These are phyloP conservation scores for Rugosomyces carneus DNA, from an alignment of 1,284 basidiomycete species.

Conservation along the genomic window DNA sequence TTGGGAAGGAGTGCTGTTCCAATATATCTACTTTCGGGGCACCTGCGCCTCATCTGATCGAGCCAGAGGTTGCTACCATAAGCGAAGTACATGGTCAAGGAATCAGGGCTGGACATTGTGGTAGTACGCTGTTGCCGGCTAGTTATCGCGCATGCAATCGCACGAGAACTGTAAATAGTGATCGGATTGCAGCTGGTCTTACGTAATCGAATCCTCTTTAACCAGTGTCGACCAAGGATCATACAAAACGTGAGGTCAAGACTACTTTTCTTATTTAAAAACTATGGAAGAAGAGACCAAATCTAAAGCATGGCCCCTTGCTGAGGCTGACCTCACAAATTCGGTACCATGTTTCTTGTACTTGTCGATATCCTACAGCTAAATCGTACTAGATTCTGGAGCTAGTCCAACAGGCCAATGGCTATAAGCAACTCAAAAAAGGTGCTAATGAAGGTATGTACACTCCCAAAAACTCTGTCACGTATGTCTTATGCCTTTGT, in stretches of 20 bases:
- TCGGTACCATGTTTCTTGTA: constrained; percentile 51
- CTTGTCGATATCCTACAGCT: background rate
- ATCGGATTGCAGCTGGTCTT: background rate
- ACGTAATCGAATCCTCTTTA: constrained; percentile 9
- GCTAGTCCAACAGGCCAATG: constrained; percentile 81
- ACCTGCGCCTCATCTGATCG: constrained; percentile 38
- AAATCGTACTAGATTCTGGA: constrained; percentile 69
- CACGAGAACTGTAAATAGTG: background rate
- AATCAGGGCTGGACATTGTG: background rate
- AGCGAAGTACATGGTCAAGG: background rate
- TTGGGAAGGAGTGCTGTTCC: constrained; percentile 32
- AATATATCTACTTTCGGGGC: constrained; percentile 34
- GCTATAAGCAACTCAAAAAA: constrained; percentile 98
- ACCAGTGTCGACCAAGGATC: constrained; percentile 72
- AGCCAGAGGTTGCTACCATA: constrained; percentile 41
- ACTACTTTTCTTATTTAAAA: constrained; percentile 15
- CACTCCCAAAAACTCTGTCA: background rate
- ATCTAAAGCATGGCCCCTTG: constrained; percentile 90
- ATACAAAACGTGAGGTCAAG: constrained; percentile 66
- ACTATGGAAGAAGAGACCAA: constrained; percentile 55
- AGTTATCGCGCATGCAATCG: background rate
- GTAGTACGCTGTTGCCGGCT: background rate
- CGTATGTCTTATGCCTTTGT: background rate
- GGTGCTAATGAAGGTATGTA: constrained; percentile 87
- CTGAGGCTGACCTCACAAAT: constrained; percentile 88